Base-by-base conservation (phyloP, 2,329 filamentous ascomycete species). In the Didymella arachidicola region DNA sequence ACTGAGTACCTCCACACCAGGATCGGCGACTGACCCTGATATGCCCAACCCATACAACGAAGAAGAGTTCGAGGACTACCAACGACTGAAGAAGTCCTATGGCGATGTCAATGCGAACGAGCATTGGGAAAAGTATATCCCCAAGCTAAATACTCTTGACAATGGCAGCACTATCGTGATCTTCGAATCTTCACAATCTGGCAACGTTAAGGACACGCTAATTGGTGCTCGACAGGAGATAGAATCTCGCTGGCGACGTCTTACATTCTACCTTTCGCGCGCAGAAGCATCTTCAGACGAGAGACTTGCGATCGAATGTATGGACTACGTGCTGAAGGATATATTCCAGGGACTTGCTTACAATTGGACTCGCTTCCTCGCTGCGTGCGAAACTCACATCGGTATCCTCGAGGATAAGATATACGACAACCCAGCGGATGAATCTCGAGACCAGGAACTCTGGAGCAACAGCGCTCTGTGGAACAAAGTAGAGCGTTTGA, bases 391-490 rank as follows among this genome's bases (percentile, higher is more conserved):
- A 64, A 80, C 81, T 12, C 82, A 84, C 60, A 79, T 83, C 16
- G 77, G 76, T 18, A 81, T 84, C 38, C 72, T 84, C 4, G 56
- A 73, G 49, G 71, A 74, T 58, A 75, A 71, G 65, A 80, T 85
- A 50, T 85, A 83, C 57, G 83, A 84, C 30, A 80, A 81, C 32
- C 83, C 83, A 0, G 82, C 82, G 3, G 82, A 85, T 50, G 82
- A 84, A 61, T 80, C 77, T 10, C 76, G 82, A 2, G 82, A 82
- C 0, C 81, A 81, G 1, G 82, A 84, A 58, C 71, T 84, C 7
- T 85, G 82, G 81, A 76, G 73, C 12, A 83, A 84, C 62, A 80
- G 80, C 25, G 79, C 77, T 16, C 64, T 79, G 10, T 84, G 83
- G 82, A 72, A 83, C n/a, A 83, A 82, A 57, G 77, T 82, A 10